A percentile compares a stretch with the other conserved stretches of the same genome.
These are phyloP conservation scores for Sapria himalayana DNA, from an alignment of 345 rosid species.

Conservation along the genomic window DNA sequence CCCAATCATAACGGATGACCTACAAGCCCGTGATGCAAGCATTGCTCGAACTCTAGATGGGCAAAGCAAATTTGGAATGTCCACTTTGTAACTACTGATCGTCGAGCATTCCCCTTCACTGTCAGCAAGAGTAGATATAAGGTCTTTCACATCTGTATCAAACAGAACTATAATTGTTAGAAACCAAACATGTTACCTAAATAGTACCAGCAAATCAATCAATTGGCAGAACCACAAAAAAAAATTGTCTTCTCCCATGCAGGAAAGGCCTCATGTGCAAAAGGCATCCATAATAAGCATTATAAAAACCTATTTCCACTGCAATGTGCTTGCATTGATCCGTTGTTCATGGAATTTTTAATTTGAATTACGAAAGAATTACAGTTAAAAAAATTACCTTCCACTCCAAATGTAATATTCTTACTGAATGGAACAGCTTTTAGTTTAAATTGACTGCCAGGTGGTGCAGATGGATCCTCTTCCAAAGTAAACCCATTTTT, in stretches of 20 bases:
- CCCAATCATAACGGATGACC: constrained; percentile 75
- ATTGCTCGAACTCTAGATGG: constrained; percentile 82
- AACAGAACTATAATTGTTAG: no score
- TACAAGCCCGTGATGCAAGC: constrained; percentile 87
- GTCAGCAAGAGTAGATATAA: constrained; percentile 68
- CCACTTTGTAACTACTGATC: constrained; percentile 53
- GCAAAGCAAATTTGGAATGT: constrained; percentile 55
- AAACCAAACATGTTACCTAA: no score
- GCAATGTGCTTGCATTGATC: neutral
- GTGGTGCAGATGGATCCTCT: constrained; percentile 57
- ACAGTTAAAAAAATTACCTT: constrained; percentile 26
- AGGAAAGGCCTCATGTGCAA: neutral
- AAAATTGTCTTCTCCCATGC: neutral
- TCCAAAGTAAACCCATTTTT: constrained; percentile 80
- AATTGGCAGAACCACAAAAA: neutral
- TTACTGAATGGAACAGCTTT: constrained; percentile 86
- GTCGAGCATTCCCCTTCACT: constrained; percentile 63
- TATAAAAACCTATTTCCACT: no score
- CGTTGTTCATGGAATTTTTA: no score
- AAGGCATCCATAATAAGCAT: no score
- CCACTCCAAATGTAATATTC: constrained; percentile 79
- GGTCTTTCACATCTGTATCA: constrained; percentile 66
- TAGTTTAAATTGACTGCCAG: constrained; percentile 50
- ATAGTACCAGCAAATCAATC: no score
- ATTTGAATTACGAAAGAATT: neutral